Base-by-base conservation (phyloP, 345 rosid species). In the Brassica incana region DNA sequence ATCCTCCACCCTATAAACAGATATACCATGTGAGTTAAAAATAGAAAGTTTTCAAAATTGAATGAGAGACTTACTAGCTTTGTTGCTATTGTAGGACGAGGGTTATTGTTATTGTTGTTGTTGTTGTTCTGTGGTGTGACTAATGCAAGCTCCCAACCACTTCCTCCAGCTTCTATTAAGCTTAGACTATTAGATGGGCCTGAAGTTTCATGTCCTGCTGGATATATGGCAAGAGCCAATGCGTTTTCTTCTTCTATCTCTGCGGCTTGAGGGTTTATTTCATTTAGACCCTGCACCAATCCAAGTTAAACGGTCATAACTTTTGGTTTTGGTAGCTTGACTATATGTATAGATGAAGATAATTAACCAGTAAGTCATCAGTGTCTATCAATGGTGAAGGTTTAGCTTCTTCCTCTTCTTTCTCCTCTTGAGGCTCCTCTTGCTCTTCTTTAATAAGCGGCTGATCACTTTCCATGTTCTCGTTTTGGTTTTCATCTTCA, bases 101-200 rank as follows among this genome's bases (percentile, higher is more conserved):
- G 8, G 8, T 84, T 76, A 83, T 82, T 87, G 84, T 54, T 54
- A 9, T 81, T 76, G 84, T 82, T 88, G 84, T 54, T 54, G 25
- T 54, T 54, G 25, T 85, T 77, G 85, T 83, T 87, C 8, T 91
- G 95, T 33, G 96, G 71, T 43, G 96, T 87, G 77, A 93, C 94
- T 50, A 95, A 86, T 10, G 99, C 91, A 65, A 95, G 89, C 81
- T 95, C 99, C 99, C 99, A 95, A 56, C 99, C 99, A 6, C 81
- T 76, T 75, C 90, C 89, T 72, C 87, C 83, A 0, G 91, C 84
- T 67, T 86, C 88, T 83, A 81, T 85, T 76, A 87, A 83, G 66
- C 88, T 88, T 40, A 35, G 67, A 81, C 83, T 80, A 64, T 71
- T 82, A 20, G 88, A 52, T 50, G 91, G 86, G 18, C 86, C 81